A percentile compares a stretch with the other conserved stretches of the same genome.
phyloP scores from a whole-genome alignment of 2,329 filamentous ascomycete genomes.

The Fusarium drepaniforme region DNA sequence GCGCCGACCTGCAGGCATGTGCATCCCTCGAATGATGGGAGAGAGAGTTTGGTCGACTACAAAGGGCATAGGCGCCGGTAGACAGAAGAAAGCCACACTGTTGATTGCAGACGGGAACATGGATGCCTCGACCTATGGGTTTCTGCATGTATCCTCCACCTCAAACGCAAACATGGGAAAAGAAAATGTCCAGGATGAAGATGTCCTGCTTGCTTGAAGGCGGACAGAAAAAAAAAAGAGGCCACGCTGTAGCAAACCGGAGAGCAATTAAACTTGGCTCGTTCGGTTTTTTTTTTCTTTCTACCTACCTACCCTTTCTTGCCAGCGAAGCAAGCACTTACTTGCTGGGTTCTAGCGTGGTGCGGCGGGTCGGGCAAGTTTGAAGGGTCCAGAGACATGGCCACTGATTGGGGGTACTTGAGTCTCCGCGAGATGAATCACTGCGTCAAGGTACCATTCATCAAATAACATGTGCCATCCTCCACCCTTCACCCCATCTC shows the following conservation, averaged over 20 bases:
- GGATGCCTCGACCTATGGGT: constrained; percentile 7
- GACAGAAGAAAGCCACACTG: background rate
- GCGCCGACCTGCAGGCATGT: constrained; percentile 10
- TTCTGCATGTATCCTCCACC: background rate
- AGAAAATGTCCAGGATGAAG: background rate
- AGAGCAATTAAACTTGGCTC: constrained; percentile 7
- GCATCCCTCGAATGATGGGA: constrained; percentile 27
- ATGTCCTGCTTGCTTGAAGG: background rate
- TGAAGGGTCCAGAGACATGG: constrained; percentile 17
- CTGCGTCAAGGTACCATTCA: background rate
- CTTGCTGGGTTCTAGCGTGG: constrained; percentile 13
- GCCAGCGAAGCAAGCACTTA: constrained; percentile 38
- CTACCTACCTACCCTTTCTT: constrained; percentile 4
- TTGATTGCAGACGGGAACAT: background rate
- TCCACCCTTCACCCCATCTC: constrained; percentile 18
- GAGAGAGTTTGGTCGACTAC: background rate
- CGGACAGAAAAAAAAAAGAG: background rate
- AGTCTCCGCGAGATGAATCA: background rate
- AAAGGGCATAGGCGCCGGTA: constrained; percentile 1
- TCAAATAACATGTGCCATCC: constrained; percentile 3
- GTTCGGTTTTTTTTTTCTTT: background rate
- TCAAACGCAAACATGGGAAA: background rate
- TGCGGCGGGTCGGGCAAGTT: constrained; percentile 16
- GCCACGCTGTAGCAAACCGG: constrained; percentile 8
- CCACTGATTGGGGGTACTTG: background rate